Percentiles rank a stretch among this genome's conserved stretches.
phyloP scores from a whole-genome alignment of 2,329 filamentous ascomycete genomes.

The Trichoderma polysporum region DNA sequence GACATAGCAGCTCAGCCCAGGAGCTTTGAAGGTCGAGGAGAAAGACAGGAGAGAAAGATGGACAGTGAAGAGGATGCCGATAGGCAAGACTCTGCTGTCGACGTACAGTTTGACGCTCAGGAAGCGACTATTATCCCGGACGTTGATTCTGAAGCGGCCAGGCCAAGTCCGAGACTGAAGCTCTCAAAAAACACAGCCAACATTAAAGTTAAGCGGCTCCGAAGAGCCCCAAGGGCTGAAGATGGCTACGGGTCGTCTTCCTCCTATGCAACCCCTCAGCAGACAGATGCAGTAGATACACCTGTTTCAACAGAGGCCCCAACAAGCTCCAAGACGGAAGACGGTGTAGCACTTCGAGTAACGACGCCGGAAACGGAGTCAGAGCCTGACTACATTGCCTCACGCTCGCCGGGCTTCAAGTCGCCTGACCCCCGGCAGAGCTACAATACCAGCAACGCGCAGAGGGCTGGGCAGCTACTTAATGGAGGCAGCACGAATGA shows the following conservation, averaged over 20 bases:
- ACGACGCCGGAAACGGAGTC: slow-evolving; percentile 11
- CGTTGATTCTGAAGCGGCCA: not conserved
- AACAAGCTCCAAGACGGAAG: not conserved
- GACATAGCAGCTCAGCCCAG: not conserved
- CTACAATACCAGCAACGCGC: not conserved
- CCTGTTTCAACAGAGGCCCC: not conserved
- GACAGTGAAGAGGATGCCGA: not conserved
- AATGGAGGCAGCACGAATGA: not conserved
- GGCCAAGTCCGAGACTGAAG: not conserved
- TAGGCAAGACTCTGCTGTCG: slow-evolving; percentile 1
- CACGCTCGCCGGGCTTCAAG: slow-evolving; percentile 11
- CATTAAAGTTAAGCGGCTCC: slow-evolving; percentile 12
- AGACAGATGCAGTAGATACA: not conserved
- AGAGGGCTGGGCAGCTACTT: not conserved
- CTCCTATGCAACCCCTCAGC: not conserved
- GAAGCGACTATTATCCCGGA: not conserved
- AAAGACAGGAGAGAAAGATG: not conserved
- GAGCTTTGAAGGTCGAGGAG: not conserved
- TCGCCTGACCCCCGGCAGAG: not conserved
- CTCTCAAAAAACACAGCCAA: slow-evolving; percentile 14
- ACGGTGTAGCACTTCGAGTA: not conserved
- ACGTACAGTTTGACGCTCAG: not conserved
- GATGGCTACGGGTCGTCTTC: not conserved
- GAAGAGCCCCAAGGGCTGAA: not conserved
- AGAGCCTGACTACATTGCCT: slow-evolving; percentile 20